Evolutionary conservation across 2,329 filamentous ascomycete genomes (phyloP).

Genomic region (Thielaviopsis punctulata): DNA sequence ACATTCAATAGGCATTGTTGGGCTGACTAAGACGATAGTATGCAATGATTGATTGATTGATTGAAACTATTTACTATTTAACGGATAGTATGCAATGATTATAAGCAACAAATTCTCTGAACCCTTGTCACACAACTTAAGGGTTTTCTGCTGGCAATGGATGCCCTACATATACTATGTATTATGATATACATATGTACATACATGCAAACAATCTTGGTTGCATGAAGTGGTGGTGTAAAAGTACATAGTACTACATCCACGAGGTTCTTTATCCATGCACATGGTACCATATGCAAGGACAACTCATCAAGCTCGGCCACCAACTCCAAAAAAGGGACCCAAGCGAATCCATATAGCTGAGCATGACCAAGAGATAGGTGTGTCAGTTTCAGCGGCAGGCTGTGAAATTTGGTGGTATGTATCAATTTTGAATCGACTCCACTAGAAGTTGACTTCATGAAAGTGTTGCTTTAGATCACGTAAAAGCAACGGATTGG

Average conservation of each 20-base stretch:
- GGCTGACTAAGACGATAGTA: background rate
- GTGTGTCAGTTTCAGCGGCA: background rate
- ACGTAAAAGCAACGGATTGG: too few species aligned
- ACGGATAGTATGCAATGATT: background rate
- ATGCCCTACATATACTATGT: too few species aligned
- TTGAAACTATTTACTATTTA: too few species aligned
- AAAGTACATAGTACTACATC: background rate
- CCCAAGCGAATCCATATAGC: background rate
- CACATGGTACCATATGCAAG: constrained; percentile 14
- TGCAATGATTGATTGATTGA: too few species aligned
- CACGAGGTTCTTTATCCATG: background rate
- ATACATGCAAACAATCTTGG: too few species aligned
- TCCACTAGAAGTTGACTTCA: too few species aligned
- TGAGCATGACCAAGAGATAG: background rate
- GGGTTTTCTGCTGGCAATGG: too few species aligned
- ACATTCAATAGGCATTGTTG: background rate
- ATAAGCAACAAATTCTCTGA: background rate
- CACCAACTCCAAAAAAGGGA: background rate
- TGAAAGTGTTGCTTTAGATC: too few species aligned
- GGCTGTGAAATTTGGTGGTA: too few species aligned
- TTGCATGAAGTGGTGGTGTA: background rate
- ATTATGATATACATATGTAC: too few species aligned
- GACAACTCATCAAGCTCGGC: constrained; percentile 16
- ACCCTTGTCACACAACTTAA: too few species aligned
- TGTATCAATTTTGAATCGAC: too few species aligned